Conservation (phyloP, 768 basidiomycete species). For the Mycena albidolilacea region DNA sequence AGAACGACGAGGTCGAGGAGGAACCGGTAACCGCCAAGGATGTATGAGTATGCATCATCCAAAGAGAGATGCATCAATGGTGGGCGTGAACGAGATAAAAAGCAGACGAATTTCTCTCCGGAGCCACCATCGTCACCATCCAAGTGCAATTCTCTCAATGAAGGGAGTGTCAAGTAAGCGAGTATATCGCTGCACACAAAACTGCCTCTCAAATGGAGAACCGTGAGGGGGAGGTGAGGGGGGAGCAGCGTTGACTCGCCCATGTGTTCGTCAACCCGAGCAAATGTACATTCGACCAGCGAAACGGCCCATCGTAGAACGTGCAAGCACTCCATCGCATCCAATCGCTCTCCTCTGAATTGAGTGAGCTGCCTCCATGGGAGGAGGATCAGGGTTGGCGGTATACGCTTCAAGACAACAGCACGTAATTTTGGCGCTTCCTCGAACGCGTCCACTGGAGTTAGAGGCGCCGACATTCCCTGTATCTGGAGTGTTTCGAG, state of each 20-base stretch:
- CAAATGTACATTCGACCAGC: conserved; percentile 8
- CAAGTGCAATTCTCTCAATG: not conserved
- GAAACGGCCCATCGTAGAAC: not conserved
- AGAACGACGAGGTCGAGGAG: not conserved
- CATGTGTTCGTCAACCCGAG: not conserved
- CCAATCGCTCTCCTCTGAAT: not conserved
- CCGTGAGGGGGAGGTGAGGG: not conserved
- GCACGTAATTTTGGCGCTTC: conserved; percentile 1
- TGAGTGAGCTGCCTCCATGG: conserved; percentile 28
- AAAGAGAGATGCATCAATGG: not conserved
- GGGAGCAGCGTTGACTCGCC: not conserved
- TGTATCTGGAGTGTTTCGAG: conserved; percentile 2
- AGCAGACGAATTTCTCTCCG: not conserved
- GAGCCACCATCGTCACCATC: too few species aligned
- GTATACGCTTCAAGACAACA: not conserved
- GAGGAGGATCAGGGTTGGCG: not conserved
- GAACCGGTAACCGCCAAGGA: not conserved
- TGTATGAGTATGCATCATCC: not conserved
- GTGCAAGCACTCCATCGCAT: not conserved
- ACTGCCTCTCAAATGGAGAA: not conserved
- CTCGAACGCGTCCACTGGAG: not conserved
- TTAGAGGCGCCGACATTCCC: not conserved
- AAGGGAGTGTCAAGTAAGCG: not conserved
- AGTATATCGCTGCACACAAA: not conserved
- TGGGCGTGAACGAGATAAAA: not conserved